Base-by-base conservation (phyloP, 495 filamentous ascomycete species). In the Aspergillus saccharolyticus region DNA sequence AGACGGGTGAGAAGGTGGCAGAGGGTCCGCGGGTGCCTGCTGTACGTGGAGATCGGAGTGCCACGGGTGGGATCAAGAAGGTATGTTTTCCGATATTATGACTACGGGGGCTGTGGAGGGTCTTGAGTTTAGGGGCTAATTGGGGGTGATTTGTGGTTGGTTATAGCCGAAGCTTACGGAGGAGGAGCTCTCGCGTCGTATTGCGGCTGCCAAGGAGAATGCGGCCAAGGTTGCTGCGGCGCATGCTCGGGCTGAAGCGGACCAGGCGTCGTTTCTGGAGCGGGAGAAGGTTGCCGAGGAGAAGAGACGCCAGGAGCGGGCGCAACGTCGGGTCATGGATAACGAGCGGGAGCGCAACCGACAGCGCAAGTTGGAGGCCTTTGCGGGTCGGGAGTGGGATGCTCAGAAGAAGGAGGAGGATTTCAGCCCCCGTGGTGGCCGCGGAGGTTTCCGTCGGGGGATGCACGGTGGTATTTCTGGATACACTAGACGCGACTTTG, bases 311-410 rank as follows among this genome's bases (percentile, higher is more conserved):
- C 73, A 78, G 54, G 87, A 90, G 65, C 71, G 79, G 7, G 68
- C 68, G 22, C 79, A 83, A 50, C 73, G 82, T 17, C 74, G 78
- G 30, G 74, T 80, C 42, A 85, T 88, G 85, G 85, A 87, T 62
- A 77, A 73, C 24, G 89, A 92, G 67, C 71, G 89, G 19, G 88
- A 90, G 64, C 80, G 80, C 60, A 92, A 92, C 59, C 71, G 87
- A 33, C 74, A 81, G 64, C 73, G 89, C 53, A 92, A 92, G 63
- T 70, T 92, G 18, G 78, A 83, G 22, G 85, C 86, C 15, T 68
- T 83, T 42, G 77, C 73, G 0, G 87, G 82, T 3, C 73, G 89
- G 44, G 89, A 91, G 67, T 92, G 89, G 89, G 89, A 92, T 74
- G 78, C 79, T 16, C 81, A 85, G 59, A 91, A 92, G 67, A 79